Evolutionary conservation across 1,284 basidiomycete species (phyloP), one percentile per base, ranked within the genome.

Genomic region (Rhodotorula sp.): DNA sequence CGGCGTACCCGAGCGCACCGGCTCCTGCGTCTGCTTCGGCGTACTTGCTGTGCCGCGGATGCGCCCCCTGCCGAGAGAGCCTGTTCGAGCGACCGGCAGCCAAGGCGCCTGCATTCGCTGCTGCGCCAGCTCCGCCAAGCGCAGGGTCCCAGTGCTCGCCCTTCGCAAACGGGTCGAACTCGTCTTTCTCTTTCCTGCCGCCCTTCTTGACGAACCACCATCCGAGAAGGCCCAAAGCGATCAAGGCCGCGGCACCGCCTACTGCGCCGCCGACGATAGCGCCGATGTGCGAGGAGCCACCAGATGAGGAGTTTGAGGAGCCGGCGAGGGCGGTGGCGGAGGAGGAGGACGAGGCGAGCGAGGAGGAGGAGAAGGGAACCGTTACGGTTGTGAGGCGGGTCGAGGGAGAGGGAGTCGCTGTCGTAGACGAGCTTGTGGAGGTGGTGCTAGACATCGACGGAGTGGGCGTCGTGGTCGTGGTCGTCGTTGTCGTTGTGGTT

Each of bases 251-350:
- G 15, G 80, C 68, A 40, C 84, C 69, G 79, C 77, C 34, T 77
- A 84, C 70, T 59, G 77, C 74, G 76, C 83, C 73, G 53, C 75
- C 22, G 59, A 79, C 80, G 70, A 61, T 70, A 53, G 40, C 83
- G 79, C 83, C 68, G 78, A 52, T 81, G 80, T 47, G 76, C 59
- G 50, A 55, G 15, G 57, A 28, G 20, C 48, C 30, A 7, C 58
- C 53, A 1, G 59, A 58, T 18, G 50, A 50, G 13, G 48, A 50
- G 40, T 22, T 40, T 9, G 51, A 9, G 6, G 61, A 52, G 50
- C 56, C 57, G 0, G 62, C 55, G 20, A 48, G 37, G 50, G 54
- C 56, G 7, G 65, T 59, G 2, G 62, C 62, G n/a, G 26, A 34
- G 7, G 65, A 26, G 18, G 59, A 44, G 7, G 64, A 50, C 0